A percentile compares a stretch with the other conserved stretches of the same genome.
Conservation (phyloP, 2,329 filamentous ascomycete species). For the Plenodomus lindquistii region DNA sequence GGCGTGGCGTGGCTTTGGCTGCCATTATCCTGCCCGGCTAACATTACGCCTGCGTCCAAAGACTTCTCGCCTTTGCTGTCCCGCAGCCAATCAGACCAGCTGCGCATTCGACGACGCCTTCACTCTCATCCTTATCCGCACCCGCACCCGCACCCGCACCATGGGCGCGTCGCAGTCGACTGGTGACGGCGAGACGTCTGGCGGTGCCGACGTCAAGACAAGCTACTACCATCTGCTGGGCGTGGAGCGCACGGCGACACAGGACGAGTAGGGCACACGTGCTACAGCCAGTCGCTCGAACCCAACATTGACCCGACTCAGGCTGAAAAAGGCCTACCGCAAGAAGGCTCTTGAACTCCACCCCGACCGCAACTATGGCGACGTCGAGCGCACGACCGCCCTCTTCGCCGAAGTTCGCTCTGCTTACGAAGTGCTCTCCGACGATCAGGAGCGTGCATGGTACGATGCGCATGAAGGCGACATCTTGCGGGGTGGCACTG, state of each 20-base stretch:
- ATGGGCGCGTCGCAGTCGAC: conserved; percentile 56
- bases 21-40: no score
- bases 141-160: no score
- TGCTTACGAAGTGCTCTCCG: conserved; percentile 94
- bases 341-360: conserved; percentile 90
- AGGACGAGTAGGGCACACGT: conserved; percentile 69
- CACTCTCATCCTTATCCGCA: no score
- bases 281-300: background rate
- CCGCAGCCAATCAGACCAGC: conserved; percentile 16
- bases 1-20: conserved; percentile 3
- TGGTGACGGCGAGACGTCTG: conserved; percentile 23
- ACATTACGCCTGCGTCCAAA: conserved; percentile 9
- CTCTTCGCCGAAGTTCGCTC: conserved; percentile 90
- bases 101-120: no score
- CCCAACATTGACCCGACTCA: conserved; percentile 40
- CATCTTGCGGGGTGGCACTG: conserved; percentile 72
- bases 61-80: conserved; percentile 11
- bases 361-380: conserved; percentile 88
- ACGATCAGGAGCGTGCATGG: conserved; percentile 94
- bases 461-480: conserved; percentile 93
- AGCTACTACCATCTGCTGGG: conserved; percentile 86
- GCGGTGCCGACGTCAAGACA: conserved; percentile 58
- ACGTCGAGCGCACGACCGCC: conserved; percentile 79
- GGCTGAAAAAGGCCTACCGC: conserved; percentile 91
- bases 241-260: conserved; percentile 71